Base-by-base conservation (phyloP, 2,329 filamentous ascomycete genomes). In the Lachnellula occidentalis region DNA sequence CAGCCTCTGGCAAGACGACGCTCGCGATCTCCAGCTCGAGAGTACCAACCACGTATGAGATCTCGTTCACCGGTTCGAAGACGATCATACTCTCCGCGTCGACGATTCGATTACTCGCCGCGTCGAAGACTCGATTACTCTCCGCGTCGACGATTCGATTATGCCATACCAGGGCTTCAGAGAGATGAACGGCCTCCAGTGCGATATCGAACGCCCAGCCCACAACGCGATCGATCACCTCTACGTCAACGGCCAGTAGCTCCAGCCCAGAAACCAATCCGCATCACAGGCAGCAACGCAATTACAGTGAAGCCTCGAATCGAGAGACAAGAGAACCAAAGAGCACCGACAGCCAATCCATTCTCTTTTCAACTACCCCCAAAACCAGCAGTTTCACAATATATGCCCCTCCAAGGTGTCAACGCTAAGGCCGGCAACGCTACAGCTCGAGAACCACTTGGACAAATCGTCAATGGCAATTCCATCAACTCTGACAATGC, bases 1-100 rank as follows among this genome's bases (percentile, higher is more conserved):
- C 48, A 58, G n/a, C 54, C 58, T 24, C 52, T 57, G 22, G 43
- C 45, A 45, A 55, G 51, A 14, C 34, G 53, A 8, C 39, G 56
- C 9, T 52, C 42, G 34, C 51, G 47, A 51, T 58, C 54, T 15
- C 54, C 50, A 47, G 37, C 36, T 5, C 19, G 48, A 43, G 39
- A 51, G 7, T 11, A 11, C 9, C 27, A 31, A 17, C 36, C 11
- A 34, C 49, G 47, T 36, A 39, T 42, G n/a, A 17, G 9, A 24
- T 48, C 34, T 19, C 43, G 50, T 17, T 54, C 56, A 14, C 49
- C 50, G 12, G 7, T 36, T 27, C 31, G 47, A 36, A 43, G 45
- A 37, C n/a, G 56, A 42, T 56, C 53, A 34, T 31, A 31, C 27
- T 31, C 27, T 12, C 50, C 52, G 2, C 53, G 53, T 51, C 50